phyloP scores from a whole-genome alignment of 2,329 filamentous ascomycete species.

The Colletotrichum musicola region DNA sequence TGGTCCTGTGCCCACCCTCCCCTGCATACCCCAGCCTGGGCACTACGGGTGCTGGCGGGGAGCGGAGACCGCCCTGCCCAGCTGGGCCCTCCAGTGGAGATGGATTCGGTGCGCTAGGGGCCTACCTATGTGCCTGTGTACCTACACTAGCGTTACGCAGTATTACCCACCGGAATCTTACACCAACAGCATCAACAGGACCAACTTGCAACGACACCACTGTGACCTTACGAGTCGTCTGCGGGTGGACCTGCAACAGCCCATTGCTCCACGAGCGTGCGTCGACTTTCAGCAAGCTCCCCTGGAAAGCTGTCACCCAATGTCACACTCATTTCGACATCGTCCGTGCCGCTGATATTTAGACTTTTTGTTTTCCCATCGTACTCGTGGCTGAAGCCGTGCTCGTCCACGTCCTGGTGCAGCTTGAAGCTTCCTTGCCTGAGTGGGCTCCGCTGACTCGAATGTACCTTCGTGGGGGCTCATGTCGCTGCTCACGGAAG shows the following conservation, averaged over 20 bases:
- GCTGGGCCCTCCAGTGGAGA: neutral
- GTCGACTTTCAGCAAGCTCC: neutral
- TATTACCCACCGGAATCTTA: too few relatives aligned
- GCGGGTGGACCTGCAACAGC: conserved; percentile 3
- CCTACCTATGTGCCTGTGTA: too few relatives aligned
- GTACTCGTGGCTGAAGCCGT: too few relatives aligned
- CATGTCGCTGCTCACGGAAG: neutral
- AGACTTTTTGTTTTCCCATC: too few relatives aligned
- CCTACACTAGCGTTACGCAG: too few relatives aligned
- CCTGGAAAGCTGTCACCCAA: neutral
- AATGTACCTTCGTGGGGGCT: neutral
- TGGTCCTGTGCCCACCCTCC: conserved; percentile 20
- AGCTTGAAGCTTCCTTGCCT: conserved; percentile 8
- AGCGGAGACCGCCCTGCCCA: conserved; percentile 15
- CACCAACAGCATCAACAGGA: too few relatives aligned
- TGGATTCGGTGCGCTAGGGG: too few relatives aligned
- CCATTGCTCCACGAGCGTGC: neutral
- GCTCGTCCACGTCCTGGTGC: neutral
- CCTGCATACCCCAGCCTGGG: conserved; percentile 22
- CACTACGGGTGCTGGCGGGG: conserved; percentile 24
- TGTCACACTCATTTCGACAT: conserved; percentile 4
- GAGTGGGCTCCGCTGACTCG: conserved; percentile 3
- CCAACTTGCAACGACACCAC: neutral
- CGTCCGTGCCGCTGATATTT: neutral
- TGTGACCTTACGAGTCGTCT: too few relatives aligned